Conservation (phyloP, 2,329 filamentous ascomycete genomes). For the Huntiella abstrusa region DNA sequence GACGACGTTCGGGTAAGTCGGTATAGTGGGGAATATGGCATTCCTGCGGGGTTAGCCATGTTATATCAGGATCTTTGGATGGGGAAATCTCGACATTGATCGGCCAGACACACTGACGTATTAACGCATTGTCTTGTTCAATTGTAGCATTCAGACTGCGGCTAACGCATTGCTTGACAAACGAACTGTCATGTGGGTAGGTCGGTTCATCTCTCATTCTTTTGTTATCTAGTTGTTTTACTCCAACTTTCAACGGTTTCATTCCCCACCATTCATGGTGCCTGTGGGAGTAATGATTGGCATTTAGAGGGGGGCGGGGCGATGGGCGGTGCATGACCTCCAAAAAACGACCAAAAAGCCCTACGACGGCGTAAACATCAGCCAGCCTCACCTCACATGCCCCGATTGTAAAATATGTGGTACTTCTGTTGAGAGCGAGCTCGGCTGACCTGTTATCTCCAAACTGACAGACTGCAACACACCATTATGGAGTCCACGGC, state of each 20-base stretch:
- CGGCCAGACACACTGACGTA: neutral
- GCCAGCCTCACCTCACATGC: too few species aligned
- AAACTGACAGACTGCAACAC: slow-evolving; percentile 28
- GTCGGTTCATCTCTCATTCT: slow-evolving; percentile 28
- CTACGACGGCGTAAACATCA: too few species aligned
- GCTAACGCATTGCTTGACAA: slow-evolving; percentile 42
- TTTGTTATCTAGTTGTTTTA: neutral
- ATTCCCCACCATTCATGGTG: neutral
- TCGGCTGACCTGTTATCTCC: slow-evolving; percentile 3
- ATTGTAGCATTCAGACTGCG: slow-evolving; percentile 48
- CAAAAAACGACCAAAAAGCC: too few species aligned
- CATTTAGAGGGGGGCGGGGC: neutral
- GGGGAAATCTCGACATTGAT: neutral
- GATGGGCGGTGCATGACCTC: too few species aligned
- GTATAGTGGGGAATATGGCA: slow-evolving; percentile 11
- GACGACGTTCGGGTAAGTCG: slow-evolving; percentile 55
- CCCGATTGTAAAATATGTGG: too few species aligned
- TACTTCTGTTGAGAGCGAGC: neutral
- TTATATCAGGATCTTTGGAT: neutral
- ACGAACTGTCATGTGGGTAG: slow-evolving; percentile 61
- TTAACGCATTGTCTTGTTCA: slow-evolving; percentile 6
- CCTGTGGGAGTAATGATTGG: neutral
- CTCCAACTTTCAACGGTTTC: neutral
- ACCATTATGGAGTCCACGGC: slow-evolving; percentile 17
- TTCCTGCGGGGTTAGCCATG: too few species aligned